A percentile compares a stretch with the other conserved stretches of the same genome.
These are phyloP conservation scores for Globomyces pollinis-pini DNA, from an alignment of 192 early-diverging fungal genomes.

Conservation along the genomic window DNA sequence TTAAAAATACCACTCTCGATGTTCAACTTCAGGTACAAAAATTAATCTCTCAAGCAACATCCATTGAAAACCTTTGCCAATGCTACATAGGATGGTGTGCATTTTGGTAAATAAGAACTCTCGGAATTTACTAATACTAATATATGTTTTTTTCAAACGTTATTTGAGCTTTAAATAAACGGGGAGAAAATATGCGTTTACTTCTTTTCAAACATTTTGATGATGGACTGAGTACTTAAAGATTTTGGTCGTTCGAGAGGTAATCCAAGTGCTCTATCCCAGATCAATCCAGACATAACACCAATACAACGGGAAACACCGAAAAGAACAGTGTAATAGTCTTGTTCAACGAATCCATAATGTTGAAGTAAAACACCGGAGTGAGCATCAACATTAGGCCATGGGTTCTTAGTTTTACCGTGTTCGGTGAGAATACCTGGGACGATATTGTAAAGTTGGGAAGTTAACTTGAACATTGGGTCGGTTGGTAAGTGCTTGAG, in stretches of 20 bases:
- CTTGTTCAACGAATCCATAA: conserved; percentile 94
- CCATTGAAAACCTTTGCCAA: conserved; percentile 83
- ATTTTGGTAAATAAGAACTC: conserved; percentile 26
- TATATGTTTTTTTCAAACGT: too few species aligned
- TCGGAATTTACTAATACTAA: too few species aligned
- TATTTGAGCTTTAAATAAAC: too few species aligned
- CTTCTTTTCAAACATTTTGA: conserved; percentile 74
- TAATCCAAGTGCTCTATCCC: conserved; percentile 95
- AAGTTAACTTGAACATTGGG: conserved; percentile 93
- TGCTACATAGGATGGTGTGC: conserved; percentile 39
- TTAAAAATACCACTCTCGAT: conserved; percentile 71
- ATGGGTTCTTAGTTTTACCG: conserved; percentile 99
- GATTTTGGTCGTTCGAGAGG: conserved; percentile 86
- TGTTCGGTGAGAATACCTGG: conserved; percentile 95
- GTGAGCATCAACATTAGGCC: conserved; percentile 99
- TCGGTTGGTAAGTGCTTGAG: conserved; percentile 95
- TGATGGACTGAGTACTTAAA: conserved; percentile 75
- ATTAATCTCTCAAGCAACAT: conserved; percentile 82
- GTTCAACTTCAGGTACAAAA: conserved; percentile 81
- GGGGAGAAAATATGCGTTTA: too few species aligned
- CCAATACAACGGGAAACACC: conserved; percentile 98
- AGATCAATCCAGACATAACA: conserved; percentile 90
- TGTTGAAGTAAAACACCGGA: conserved; percentile 93
- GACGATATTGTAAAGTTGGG: conserved; percentile 93
- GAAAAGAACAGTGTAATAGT: conserved; percentile 99